A percentile compares a stretch with the other conserved stretches of the same genome.
phyloP scores from a whole-genome alignment of 2,329 filamentous ascomycete genomes.

The Botrytis pseudocinerea region DNA sequence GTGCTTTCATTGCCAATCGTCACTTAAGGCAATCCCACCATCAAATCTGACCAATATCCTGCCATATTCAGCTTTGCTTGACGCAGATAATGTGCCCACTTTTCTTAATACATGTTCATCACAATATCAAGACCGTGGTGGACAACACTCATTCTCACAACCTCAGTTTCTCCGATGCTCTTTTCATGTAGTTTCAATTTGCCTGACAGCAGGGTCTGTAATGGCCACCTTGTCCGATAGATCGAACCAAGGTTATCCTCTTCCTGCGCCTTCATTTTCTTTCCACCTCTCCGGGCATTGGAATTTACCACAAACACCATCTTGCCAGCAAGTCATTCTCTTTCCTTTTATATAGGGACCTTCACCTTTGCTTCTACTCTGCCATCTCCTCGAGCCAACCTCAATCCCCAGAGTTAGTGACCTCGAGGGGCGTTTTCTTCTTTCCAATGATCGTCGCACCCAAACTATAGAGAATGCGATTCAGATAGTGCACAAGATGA shows the following conservation, averaged over 20 bases:
- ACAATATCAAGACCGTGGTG: background rate
- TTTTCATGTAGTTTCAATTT: too few relatives aligned
- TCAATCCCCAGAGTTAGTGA: background rate
- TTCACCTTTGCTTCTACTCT: background rate
- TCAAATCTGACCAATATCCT: background rate
- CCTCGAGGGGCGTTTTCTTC: background rate
- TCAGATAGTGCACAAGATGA: background rate
- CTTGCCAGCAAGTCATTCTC: background rate
- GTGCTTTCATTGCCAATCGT: background rate
- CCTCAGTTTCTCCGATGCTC: background rate
- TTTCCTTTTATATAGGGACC: background rate
- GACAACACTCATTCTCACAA: background rate
- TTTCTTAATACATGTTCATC: too few relatives aligned
- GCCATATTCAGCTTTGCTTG: background rate
- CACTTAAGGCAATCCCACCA: background rate
- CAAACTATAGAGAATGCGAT: background rate
- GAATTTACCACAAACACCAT: background rate
- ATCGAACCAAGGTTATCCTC: too few relatives aligned
- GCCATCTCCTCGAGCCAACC: background rate
- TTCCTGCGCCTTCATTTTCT: background rate
- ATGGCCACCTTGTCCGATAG: too few relatives aligned
- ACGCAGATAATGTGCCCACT: background rate
- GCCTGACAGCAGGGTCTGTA: background rate
- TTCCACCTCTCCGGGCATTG: background rate
- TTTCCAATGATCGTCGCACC: background rate